These are phyloP conservation scores for Steccherinum ochraceum DNA, from an alignment of 768 basidiomycete species.

Conservation along the genomic window DNA sequence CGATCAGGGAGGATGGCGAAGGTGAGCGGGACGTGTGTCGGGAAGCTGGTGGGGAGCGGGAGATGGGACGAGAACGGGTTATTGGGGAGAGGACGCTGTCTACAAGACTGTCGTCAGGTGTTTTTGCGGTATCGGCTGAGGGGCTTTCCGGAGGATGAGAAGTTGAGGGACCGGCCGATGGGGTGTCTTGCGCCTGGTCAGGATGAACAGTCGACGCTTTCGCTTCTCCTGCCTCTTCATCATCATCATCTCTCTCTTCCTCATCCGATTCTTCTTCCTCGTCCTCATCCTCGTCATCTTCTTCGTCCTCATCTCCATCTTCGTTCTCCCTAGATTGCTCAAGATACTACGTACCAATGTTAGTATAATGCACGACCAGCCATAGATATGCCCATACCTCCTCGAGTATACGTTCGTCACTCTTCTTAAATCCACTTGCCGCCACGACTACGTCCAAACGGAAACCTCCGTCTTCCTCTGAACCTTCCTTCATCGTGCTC, in stretches of 20 bases:
- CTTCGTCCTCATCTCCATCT: conserved; percentile 25
- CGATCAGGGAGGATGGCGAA: conserved; percentile 38
- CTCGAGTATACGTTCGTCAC: conserved; percentile 76
- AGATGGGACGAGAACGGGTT: conserved; percentile 11
- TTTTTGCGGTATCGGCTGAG: background rate
- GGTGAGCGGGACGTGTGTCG: conserved; percentile 12
- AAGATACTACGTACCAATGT: conserved; percentile 62
- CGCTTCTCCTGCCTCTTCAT: conserved; percentile 17
- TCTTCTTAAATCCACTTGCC: conserved; percentile 88
- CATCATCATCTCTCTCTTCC: conserved; percentile 26
- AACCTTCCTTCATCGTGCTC: conserved; percentile 45
- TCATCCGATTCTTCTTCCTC: conserved; percentile 23
- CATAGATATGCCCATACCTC: conserved; percentile 62
- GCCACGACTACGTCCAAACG: conserved; percentile 86
- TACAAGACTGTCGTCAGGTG: too few species aligned
- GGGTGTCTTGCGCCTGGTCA: background rate
- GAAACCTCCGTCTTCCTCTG: conserved; percentile 42
- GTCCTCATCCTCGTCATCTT: conserved; percentile 22
- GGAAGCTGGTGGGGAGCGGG: conserved; percentile 15
- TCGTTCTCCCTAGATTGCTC: conserved; percentile 41
- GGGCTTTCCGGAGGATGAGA: background rate
- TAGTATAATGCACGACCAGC: conserved; percentile 16
- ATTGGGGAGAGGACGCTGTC: conserved; percentile 9
- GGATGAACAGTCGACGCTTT: too few species aligned
- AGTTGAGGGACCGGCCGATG: background rate